Percentiles rank a stretch among this genome's conserved stretches.
Conservation (phyloP, 148 eudicot species). For the Suaeda aralocaspica region DNA sequence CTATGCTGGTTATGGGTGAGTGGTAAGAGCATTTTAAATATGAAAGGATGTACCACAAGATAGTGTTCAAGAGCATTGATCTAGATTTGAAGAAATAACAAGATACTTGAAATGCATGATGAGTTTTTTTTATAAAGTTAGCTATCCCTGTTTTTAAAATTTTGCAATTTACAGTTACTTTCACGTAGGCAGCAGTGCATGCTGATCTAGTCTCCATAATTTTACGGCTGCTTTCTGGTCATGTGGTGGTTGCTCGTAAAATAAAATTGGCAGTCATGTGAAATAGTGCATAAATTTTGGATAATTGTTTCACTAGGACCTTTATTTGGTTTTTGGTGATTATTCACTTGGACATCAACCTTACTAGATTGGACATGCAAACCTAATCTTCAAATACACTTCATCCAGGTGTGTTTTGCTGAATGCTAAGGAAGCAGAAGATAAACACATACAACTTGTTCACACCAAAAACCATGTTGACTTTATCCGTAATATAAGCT, state of each 20-base stretch:
- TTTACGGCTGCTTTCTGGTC: not conserved
- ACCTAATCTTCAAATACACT: not conserved
- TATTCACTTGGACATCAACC: not conserved
- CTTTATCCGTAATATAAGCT: conserved; percentile 66
- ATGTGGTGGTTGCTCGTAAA: not conserved
- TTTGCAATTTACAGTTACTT: not conserved
- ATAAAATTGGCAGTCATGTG: conserved; percentile 1
- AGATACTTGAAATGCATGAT: too few relatives aligned
- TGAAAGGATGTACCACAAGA: too few relatives aligned
- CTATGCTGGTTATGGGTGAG: too few relatives aligned
- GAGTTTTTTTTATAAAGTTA: too few relatives aligned
- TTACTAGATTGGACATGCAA: not conserved
- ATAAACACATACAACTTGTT: conserved; percentile 62
- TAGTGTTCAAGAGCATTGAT: too few relatives aligned
- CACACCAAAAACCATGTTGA: conserved; percentile 72
- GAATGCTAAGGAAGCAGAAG: conserved; percentile 68
- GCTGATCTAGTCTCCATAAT: not conserved
- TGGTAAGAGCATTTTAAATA: too few relatives aligned
- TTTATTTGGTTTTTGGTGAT: not conserved
- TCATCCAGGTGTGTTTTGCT: conserved; percentile 67
- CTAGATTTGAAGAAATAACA: too few relatives aligned
- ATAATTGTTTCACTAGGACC: not conserved
- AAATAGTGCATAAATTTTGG: not conserved
- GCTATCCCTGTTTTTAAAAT: too few relatives aligned
- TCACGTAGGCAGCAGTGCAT: not conserved